Conservation (phyloP, 768 basidiomycete species). For the Tylopilus rubrobrunneus region DNA sequence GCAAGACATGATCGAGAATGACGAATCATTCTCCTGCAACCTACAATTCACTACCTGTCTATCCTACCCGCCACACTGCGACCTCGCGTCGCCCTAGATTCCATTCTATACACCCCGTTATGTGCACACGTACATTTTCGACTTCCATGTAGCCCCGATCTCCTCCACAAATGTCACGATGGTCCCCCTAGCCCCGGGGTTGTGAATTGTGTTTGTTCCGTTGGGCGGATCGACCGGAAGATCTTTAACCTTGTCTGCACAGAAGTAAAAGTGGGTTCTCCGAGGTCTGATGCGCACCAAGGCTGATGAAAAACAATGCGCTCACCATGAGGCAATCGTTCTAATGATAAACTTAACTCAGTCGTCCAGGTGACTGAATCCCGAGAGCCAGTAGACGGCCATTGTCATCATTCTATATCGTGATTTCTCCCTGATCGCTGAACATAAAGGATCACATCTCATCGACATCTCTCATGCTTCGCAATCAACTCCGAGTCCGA, state of each 20-base stretch:
- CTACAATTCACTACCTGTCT: constrained; percentile 3
- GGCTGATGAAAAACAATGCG: constrained; percentile 20
- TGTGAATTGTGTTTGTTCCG: constrained; percentile 9
- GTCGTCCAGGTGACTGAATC: background rate
- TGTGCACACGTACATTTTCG: constrained; percentile 10
- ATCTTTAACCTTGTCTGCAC: constrained; percentile 14
- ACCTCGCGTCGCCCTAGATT: constrained; percentile 11
- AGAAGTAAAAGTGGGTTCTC: constrained; percentile 21
- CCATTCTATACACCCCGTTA: constrained; percentile 11
- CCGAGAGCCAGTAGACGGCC: background rate
- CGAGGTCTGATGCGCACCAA: constrained; percentile 22
- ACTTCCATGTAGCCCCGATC: constrained; percentile 12
- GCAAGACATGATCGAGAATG: constrained; percentile 48
- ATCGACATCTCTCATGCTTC: background rate
- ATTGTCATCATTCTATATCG: background rate
- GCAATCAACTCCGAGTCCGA: background rate
- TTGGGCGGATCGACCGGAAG: constrained; percentile 15
- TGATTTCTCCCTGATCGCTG: background rate
- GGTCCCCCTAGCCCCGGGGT: constrained; percentile 2
- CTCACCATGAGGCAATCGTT: constrained; percentile 22
- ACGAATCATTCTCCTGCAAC: background rate
- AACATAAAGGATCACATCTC: background rate
- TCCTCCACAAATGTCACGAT: constrained; percentile 17
- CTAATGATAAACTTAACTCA: constrained; percentile 20
- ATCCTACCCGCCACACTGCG: constrained; percentile 5